Evolutionary conservation across 2,329 filamentous ascomycete species (phyloP).

Genomic region (Penicillium italicum): DNA sequence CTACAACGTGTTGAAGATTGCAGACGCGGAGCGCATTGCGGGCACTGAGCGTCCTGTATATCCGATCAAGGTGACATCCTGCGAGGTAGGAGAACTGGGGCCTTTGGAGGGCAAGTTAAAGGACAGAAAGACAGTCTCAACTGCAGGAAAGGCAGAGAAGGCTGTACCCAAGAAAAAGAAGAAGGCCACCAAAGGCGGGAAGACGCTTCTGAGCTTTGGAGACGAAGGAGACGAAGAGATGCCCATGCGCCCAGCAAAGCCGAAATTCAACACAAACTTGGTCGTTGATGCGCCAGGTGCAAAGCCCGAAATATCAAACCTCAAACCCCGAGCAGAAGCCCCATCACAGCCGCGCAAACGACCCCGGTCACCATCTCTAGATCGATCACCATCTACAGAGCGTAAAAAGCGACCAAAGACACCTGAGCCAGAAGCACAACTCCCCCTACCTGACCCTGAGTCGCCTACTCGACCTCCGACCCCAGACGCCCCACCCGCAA

Average conservation of each 20-base stretch:
- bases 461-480: conserved; percentile 36
- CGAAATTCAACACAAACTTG: conserved; percentile 48
- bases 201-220: conserved; percentile 47
- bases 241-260: conserved; percentile 40
- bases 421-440: conserved; percentile 43
- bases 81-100: conserved; percentile 46
- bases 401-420: conserved; percentile 36
- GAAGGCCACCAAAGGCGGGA: conserved; percentile 42
- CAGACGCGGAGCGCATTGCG: conserved; percentile 76
- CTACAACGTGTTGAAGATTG: conserved; percentile 92
- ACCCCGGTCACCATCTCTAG: conserved; percentile 34
- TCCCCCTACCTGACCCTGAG: conserved; percentile 46
- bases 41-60: conserved; percentile 81
- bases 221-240: conserved; percentile 41
- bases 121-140: conserved; percentile 39
- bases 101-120: conserved; percentile 45
- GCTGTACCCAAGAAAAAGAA: conserved; percentile 41
- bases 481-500: conserved; percentile 28
- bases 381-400: conserved; percentile 22
- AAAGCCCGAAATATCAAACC: conserved; percentile 11
- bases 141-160: conserved; percentile 25
- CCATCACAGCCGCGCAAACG: conserved; percentile 28
- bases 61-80: conserved; percentile 65
- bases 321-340: conserved; percentile 11
- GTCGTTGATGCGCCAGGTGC: conserved; percentile 35